Evolutionary conservation across 2,329 filamentous ascomycete species (phyloP), one percentile per base, ranked within the genome.

Genomic region (Didymella lethalis): DNA sequence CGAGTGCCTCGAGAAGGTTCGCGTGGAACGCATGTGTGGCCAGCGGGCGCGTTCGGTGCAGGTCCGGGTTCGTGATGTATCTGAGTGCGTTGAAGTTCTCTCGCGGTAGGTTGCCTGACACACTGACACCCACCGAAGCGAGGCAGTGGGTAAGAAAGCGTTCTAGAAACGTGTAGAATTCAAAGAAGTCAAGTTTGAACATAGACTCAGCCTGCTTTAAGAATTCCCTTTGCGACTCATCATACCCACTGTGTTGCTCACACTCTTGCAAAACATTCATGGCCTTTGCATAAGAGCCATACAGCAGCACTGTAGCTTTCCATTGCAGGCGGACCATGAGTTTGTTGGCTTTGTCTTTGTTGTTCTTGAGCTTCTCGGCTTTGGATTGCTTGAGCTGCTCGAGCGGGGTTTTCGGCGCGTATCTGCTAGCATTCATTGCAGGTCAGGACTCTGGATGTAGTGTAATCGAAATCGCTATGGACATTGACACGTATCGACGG

Each of bases 121-220:
- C 79, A 0, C 73, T 71, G 5, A 90, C 81, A 7, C 84, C 86
- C 58, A 88, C 89, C 0, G 90, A 83, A 0, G 82, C 82, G n/a
- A 90, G 82, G 0, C 90, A 78, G 46, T 88, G 84, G 1, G 90
- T 87, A 7, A 92, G 80, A 0, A 88, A 88, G 29, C 90, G 85
- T 76, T 92, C 90, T 7, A 92, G 83, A 34, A 90, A 82, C 50
- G 86, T 86, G 77, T 92, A 92, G 74, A 89, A 92, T 69, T 92
- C 90, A 75, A 90, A 88, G 63, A 92, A 92, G 69, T 92, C 90
- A 7, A 92, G 82, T 73, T 92, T 91, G 80, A 92, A 92, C 82
- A 91, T 91, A 16, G 73, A 67, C 46, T 76, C 73, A n/a, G 72
- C 73, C 59, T 73, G 68, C 32, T 66, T 67, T 8, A 64, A 56